Evolutionary conservation across 2,329 filamentous ascomycete species (phyloP), one percentile per base, ranked within the genome.

Genomic region (Botryosphaeria dothidea): DNA sequence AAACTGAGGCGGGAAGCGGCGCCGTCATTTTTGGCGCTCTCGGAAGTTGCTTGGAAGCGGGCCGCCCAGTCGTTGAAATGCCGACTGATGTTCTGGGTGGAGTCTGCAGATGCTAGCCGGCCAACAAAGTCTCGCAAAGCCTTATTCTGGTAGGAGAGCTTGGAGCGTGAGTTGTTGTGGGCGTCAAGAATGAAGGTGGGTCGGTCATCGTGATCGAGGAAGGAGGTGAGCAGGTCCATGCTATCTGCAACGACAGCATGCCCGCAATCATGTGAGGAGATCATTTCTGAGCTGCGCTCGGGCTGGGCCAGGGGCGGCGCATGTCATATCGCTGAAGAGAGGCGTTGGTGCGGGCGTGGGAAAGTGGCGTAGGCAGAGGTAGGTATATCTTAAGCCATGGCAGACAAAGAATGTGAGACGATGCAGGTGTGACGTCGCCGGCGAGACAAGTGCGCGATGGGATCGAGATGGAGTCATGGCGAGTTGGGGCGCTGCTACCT

Each of bases 151-250:
- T 65, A 65, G 11, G 17, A 13, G n/a, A 58, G 13, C 1, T 38
- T 31, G 29, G 49, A 57, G 19, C 15, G 51, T 3, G n/a, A 4
- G 4, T 15, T 15, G 29, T 51, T 51, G 52, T 57, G 52, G 17
- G 62, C 41, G 15, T 65, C 52, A 31, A 65, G 62, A 6, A 65
- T 65, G 17, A 65, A 65, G 27, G 62, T 57, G 2, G 62, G 51
- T 3, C 62, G 62, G 41, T 48, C 29, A 15, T 65, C 62, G 11
- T 51, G 52, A 31, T 65, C 62, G 5, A 65, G 52, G 6, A 65
- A 65, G 17, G 51, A 29, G 13, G 52, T 49, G 4, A 65, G 41
- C 25, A 65, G n/a, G 21, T 13, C 6, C 31, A 58, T 23, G 52
- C 51, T 15, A 17, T 38, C 41, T n/a, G n/a, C n/a, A 36, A 5